A percentile compares a stretch with the other conserved stretches of the same genome.
Conservation (phyloP, 2,329 filamentous ascomycete genomes). For the Xylaria sp. region DNA sequence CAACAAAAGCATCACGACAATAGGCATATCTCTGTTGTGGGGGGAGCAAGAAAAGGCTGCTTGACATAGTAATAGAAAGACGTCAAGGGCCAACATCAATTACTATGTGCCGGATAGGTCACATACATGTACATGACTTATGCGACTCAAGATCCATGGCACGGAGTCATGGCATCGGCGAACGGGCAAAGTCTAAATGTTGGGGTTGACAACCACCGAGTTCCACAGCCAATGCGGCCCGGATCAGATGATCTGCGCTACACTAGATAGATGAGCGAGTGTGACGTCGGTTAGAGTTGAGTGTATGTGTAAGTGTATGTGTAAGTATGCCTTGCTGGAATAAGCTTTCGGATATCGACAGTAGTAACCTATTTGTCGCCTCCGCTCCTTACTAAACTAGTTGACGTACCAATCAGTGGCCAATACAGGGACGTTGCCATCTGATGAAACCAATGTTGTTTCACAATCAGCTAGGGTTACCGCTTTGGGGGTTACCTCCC, state of each 20-base stretch:
- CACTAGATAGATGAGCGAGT: neutral
- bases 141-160: constrained; percentile 5
- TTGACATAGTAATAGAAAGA: neutral
- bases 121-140: neutral
- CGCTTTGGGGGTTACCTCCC: neutral
- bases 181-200: constrained; percentile 9
- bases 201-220: neutral
- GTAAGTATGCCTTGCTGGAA: neutral
- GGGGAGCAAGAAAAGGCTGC: neutral
- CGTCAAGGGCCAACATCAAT: neutral
- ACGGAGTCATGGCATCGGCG: constrained; percentile 12
- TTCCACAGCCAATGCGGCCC: neutral
- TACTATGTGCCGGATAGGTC: neutral
- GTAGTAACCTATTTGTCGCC: neutral
- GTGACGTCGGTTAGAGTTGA: too few species aligned
- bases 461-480: constrained; percentile 25
- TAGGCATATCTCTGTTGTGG: neutral
- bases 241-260: neutral
- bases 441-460: constrained; percentile 35
- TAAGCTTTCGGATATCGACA: neutral
- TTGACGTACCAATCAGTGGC: neutral
- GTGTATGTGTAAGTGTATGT: neutral
- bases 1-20: neutral
- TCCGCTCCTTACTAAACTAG: constrained; percentile 5
- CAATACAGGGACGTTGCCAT: neutral